Evolutionary conservation across 139 green algal genomes (phyloP).

Genomic region (Chlamydomonas sphaeroides): DNA sequence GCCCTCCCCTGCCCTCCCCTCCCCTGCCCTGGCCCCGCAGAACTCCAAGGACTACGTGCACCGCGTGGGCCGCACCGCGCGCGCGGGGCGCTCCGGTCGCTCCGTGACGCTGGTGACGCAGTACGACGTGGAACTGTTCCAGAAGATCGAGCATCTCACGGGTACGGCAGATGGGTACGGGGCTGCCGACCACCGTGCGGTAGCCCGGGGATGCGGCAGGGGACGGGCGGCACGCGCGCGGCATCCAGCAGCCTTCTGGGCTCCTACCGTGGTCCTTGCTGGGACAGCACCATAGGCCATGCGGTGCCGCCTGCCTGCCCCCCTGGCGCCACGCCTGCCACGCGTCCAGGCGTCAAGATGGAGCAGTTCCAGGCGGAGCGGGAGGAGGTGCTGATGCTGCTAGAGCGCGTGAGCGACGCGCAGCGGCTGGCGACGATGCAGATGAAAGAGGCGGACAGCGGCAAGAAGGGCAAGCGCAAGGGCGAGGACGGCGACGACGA

Average conservation of each 20-base stretch:
- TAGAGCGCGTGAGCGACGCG: slow-evolving; percentile 87
- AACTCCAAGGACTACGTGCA: slow-evolving; percentile 92
- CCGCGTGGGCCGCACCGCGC: slow-evolving; percentile 93
- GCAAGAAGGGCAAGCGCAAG: slow-evolving; percentile 49
- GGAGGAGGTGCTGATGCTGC: slow-evolving; percentile 83
- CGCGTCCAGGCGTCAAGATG: slow-evolving; percentile 74
- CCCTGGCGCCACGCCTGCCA: no score
- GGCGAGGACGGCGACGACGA: slow-evolving; percentile 28
- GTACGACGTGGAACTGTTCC: slow-evolving; percentile 99
- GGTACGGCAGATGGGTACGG: no score
- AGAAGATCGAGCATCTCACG: slow-evolving; percentile 96
- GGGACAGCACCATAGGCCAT: no score
- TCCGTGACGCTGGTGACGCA: slow-evolving; percentile 96
- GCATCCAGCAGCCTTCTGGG: no score
- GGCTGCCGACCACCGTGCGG: no score
- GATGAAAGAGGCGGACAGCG: slow-evolving; percentile 73
- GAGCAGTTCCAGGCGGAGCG: slow-evolving; percentile 80
- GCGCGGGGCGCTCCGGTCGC: slow-evolving; percentile 90
- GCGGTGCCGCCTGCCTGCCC: no score
- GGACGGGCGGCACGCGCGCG: no score
- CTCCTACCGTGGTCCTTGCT: no score
- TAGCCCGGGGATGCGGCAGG: no score
- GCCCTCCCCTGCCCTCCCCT: no score
- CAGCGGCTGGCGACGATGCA: slow-evolving; percentile 88
- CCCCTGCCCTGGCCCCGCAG: background rate